Percentiles rank a stretch among this genome's conserved stretches.
These are phyloP conservation scores for Suhomyces maxii DNA, from an alignment of 1,139 yeast genomes.

Conservation along the genomic window DNA sequence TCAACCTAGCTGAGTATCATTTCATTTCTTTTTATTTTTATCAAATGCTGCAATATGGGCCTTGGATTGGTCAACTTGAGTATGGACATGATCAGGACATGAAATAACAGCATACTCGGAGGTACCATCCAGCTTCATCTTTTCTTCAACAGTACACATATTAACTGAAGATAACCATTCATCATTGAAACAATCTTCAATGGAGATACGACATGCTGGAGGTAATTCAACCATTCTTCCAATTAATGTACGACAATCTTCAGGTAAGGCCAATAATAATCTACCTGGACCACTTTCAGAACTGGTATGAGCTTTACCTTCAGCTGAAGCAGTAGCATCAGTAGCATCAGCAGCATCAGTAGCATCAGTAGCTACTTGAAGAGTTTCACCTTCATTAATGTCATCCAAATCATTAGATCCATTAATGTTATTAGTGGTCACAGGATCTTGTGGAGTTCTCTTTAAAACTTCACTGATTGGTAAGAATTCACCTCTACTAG, in stretches of 20 bases:
- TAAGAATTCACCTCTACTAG: conserved; percentile 47
- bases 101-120: conserved; percentile 31
- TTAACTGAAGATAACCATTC: conserved; percentile 67
- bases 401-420: conserved; percentile 25
- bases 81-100: conserved; percentile 70
- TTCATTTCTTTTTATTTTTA: conserved; percentile 60
- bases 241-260: conserved; percentile 63
- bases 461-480: conserved; percentile 44
- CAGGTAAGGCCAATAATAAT: conserved; percentile 66
- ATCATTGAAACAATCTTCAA: conserved; percentile 81
- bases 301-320: conserved; percentile 52
- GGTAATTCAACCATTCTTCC: conserved; percentile 78
- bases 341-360: conserved; percentile 20
- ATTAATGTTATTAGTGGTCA: conserved; percentile 5
- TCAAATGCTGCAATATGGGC: conserved; percentile 95
- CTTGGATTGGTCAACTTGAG: conserved; percentile 87
- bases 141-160: conserved; percentile 64
- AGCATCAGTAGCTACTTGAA: neutral
- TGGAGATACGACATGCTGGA: conserved; percentile 82
- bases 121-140: conserved; percentile 33
- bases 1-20: neutral
- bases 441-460: conserved; percentile 36
- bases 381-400: conserved; percentile 29
- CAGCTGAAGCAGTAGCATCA: conserved; percentile 13
- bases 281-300: conserved; percentile 70